Evolutionary conservation across 352 stramenopile species (phyloP).

Genomic region (Globisporangium cederbergense): DNA sequence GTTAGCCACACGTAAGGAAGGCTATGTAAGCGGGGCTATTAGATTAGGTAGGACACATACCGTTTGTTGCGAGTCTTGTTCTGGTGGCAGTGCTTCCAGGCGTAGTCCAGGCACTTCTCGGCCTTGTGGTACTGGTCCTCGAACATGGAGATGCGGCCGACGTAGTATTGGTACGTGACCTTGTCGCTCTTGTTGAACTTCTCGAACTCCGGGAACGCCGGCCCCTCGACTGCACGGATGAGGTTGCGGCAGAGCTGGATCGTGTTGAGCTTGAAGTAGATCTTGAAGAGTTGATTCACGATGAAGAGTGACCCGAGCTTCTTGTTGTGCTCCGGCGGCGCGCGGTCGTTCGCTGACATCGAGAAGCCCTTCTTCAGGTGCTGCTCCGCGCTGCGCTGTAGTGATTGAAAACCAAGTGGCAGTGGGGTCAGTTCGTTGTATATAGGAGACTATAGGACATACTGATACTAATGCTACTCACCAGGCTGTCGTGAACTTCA

Average conservation of each 20-base stretch:
- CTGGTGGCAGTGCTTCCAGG: constrained; percentile 90
- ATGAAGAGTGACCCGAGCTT: constrained; percentile 88
- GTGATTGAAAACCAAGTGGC: too few species aligned
- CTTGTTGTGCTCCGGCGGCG: constrained; percentile 76
- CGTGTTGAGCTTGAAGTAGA: constrained; percentile 95
- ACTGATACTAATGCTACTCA: too few species aligned
- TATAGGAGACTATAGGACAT: not conserved
- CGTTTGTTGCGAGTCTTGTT: constrained; percentile 88
- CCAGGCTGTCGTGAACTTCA: constrained; percentile 73
- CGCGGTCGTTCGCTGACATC: constrained; percentile 83
- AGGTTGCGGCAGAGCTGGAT: constrained; percentile 95
- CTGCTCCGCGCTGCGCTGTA: constrained; percentile 74
- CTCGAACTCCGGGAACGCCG: constrained; percentile 76
- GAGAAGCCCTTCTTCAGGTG: constrained; percentile 86
- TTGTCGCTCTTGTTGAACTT: constrained; percentile 84
- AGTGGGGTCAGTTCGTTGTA: not conserved
- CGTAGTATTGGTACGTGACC: constrained; percentile 95
- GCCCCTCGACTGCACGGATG: constrained; percentile 79
- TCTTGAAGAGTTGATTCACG: constrained; percentile 96
- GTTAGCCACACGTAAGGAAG: not conserved
- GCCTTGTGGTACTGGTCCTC: constrained; percentile 96
- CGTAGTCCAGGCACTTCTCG: constrained; percentile 92
- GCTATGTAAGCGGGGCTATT: not conserved
- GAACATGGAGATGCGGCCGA: constrained; percentile 95
- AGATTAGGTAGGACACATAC: constrained; percentile 6